Conservation (phyloP, 768 basidiomycete species). For the Suillus decipiens region DNA sequence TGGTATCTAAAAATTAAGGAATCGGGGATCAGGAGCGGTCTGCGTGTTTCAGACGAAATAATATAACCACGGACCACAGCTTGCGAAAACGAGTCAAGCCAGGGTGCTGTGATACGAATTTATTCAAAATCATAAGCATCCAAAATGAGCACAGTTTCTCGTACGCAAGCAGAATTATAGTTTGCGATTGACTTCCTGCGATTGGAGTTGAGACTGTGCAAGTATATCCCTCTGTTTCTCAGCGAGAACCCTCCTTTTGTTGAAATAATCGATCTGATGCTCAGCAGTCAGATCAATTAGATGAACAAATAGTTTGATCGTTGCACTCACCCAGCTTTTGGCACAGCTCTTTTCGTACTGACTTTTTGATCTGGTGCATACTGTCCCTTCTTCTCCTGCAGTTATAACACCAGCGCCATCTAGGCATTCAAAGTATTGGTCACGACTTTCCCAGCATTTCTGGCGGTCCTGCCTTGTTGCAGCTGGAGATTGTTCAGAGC, state of each 20-base stretch:
- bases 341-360: conserved; percentile 76
- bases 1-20: not conserved
- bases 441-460: conserved; percentile 84
- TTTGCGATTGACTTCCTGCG: conserved; percentile 30
- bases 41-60: not conserved
- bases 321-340: conserved; percentile 79
- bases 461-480: conserved; percentile 66
- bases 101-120: no score
- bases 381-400: conserved; percentile 67
- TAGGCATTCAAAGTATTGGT: conserved; percentile 84
- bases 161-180: conserved; percentile 4
- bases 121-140: conserved; percentile 2
- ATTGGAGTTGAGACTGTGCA: conserved; percentile 44
- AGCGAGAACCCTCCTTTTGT: conserved; percentile 82
- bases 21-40: conserved; percentile 5
- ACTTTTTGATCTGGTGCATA: conserved; percentile 58
- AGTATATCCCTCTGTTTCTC: conserved; percentile 77
- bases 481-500: conserved; percentile 41
- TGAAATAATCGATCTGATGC: conserved; percentile 88
- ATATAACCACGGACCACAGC: not conserved
- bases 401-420: conserved; percentile 68
- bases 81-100: not conserved
- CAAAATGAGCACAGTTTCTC: not conserved
- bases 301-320: conserved; percentile 1
- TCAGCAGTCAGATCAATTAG: conserved; percentile 1